Evolutionary conservation across 164 flowering plant genomes (phyloP).

Genomic region (Tinospora cordifolia): DNA sequence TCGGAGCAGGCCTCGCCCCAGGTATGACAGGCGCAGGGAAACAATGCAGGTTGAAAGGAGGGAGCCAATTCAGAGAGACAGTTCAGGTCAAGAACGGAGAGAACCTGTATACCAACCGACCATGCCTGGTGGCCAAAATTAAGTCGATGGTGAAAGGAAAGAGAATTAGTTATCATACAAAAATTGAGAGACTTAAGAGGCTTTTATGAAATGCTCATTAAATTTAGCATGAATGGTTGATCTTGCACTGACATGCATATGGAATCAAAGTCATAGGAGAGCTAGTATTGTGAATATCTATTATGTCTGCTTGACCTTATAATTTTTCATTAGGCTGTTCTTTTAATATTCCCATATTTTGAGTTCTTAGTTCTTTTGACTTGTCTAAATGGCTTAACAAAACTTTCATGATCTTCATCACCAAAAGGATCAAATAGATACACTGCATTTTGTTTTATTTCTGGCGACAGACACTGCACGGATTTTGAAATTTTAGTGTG

Average conservation of each 20-base stretch:
- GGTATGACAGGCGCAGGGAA: conserved; percentile 76
- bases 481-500: no score
- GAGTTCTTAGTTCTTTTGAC: no score
- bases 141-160: conserved; percentile 18
- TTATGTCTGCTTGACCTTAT: background rate
- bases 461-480: no score
- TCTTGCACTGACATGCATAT: background rate
- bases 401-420: no score
- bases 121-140: conserved; percentile 19
- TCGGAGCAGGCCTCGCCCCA: conserved; percentile 67
- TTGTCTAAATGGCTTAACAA: no score
- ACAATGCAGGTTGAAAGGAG: conserved; percentile 67
- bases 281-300: conserved; percentile 3
- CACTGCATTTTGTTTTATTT: no score
- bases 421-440: no score
- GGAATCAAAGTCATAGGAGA: background rate
- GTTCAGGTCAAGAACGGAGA: conserved; percentile 21
- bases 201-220: background rate
- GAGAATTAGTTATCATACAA: conserved; percentile 2
- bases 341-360: background rate
- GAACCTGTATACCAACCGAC: conserved; percentile 24
- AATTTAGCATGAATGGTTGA: background rate
- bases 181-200: conserved; percentile 10
- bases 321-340: background rate
- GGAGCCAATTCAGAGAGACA: conserved; percentile 35